Evolutionary conservation across 2,329 filamentous ascomycete species (phyloP).

Genomic region (Apiospora hydei): DNA sequence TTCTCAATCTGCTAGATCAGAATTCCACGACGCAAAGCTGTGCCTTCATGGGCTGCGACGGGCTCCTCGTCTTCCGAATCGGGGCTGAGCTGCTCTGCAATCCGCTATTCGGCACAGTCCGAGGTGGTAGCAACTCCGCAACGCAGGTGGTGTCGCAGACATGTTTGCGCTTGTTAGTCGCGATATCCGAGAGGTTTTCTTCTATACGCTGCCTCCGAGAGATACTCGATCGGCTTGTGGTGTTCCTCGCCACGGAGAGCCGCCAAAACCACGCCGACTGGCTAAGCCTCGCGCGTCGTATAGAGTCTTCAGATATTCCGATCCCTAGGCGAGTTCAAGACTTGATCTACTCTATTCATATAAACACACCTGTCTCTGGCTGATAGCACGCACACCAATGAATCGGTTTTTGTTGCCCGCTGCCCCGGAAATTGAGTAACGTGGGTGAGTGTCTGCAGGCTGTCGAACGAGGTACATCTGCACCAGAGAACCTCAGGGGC

Average conservation of each 20-base stretch:
- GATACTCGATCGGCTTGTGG: neutral
- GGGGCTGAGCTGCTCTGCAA: neutral
- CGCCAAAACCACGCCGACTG: neutral
- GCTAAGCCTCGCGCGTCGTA: neutral
- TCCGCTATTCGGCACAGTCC: neutral
- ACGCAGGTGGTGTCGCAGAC: neutral
- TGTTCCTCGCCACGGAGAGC: neutral
- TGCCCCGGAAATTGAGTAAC: too few relatives aligned
- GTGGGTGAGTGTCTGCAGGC: too few relatives aligned
- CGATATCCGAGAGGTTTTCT: neutral
- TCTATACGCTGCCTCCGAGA: neutral
- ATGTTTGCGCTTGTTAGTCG: neutral
- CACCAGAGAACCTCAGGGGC: too few relatives aligned
- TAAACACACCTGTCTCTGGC: neutral
- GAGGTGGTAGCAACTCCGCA: neutral
- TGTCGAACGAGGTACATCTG: too few relatives aligned
- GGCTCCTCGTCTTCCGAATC: conserved; percentile 9
- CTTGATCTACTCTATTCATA: neutral
- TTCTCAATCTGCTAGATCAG: neutral
- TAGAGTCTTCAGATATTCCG: neutral
- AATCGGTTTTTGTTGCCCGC: too few relatives aligned
- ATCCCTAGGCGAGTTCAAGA: neutral
- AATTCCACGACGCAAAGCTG: neutral
- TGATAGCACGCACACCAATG: neutral
- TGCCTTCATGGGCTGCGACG: neutral